These are phyloP conservation scores for Linderina pennispora DNA, from an alignment of 192 early-diverging fungal genomes.

Conservation along the genomic window DNA sequence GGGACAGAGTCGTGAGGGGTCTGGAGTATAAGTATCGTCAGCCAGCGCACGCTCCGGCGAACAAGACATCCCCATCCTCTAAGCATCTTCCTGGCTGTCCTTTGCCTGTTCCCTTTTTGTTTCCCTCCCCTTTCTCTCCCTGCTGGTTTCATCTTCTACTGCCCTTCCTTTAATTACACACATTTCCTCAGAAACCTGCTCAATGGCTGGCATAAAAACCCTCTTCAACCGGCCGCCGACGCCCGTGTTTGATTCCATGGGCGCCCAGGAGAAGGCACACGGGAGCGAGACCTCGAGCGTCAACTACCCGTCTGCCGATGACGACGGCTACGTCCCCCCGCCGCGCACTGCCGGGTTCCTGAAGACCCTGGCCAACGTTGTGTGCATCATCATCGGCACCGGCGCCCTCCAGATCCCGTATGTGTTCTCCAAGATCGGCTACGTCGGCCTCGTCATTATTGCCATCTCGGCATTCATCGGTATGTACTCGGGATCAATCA, in stretches of 20 bases:
- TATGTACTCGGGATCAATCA: constrained; percentile 63
- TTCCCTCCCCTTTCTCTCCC: no score
- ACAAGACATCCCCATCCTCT: no score
- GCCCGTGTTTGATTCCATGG: background rate
- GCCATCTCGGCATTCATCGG: constrained; percentile 65
- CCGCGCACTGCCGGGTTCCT: constrained; percentile 41
- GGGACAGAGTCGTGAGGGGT: no score
- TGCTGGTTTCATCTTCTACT: no score
- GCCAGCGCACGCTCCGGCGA: no score
- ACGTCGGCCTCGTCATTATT: constrained; percentile 67
- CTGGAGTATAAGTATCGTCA: no score
- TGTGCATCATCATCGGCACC: constrained; percentile 74
- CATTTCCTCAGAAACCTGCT: no score
- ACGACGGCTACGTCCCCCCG: background rate
- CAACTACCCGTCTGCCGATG: background rate
- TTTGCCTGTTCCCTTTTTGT: no score
- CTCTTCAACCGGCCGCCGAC: background rate
- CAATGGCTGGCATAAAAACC: background rate
- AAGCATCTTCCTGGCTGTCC: no score
- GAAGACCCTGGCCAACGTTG: constrained; percentile 56
- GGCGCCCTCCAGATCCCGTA: constrained; percentile 80
- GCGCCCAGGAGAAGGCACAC: background rate
- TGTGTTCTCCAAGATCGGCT: constrained; percentile 67
- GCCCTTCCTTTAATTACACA: background rate
- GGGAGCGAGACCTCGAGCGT: background rate